Base-by-base conservation (phyloP, 2,329 filamentous ascomycete genomes). In the Chaetomiaceae sp. region DNA sequence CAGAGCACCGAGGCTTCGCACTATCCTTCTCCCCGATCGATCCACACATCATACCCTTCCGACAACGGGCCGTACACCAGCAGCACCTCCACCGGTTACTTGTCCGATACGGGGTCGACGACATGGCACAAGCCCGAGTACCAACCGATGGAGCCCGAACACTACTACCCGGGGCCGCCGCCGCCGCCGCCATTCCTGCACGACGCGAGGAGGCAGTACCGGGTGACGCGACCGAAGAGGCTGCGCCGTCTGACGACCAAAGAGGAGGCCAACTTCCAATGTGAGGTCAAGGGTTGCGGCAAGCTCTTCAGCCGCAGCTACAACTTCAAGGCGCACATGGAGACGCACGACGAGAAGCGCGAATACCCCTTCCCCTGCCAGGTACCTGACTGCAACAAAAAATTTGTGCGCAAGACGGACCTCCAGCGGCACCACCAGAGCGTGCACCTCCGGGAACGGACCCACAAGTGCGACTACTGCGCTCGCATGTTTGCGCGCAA, bases 261-360 rank as follows among this genome's bases (percentile, higher is more conserved):
- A 53, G 85, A 85, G 58, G 85, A 88, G 61, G 86, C 86, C 50
- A 88, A 84, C 61, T 86, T 82, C 68, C 76, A 80, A 58, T 95
- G 90, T 65, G 74, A 77, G 50, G 74, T 83, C 32, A 77, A 83
- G 54, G 76, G 84, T 2, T 96, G 90, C 65, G 84, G 85, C 6
- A 89, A 86, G 67, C 79, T 86, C 14, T 95, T 95, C 67, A 89
- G 88, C 59, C 78, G 90, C 57, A 86, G 82, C 63, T 95, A 92
- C 73, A 95, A 95, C 70, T 89, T 85, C 72, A 90, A 88, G 64
- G 87, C 89, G 27, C 90, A 95, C 67, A 79, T 91, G 77, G 86
- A 91, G 64, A 91, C 85, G 1, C 90, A 96, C 65, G 84, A 94
- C 64, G 83, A 88, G 13, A 78, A 81, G 54, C 78, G 86, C 52